Evolutionary conservation across 2,329 filamentous ascomycete species (phyloP).

Genomic region (Drechslerella stenobrocha): DNA sequence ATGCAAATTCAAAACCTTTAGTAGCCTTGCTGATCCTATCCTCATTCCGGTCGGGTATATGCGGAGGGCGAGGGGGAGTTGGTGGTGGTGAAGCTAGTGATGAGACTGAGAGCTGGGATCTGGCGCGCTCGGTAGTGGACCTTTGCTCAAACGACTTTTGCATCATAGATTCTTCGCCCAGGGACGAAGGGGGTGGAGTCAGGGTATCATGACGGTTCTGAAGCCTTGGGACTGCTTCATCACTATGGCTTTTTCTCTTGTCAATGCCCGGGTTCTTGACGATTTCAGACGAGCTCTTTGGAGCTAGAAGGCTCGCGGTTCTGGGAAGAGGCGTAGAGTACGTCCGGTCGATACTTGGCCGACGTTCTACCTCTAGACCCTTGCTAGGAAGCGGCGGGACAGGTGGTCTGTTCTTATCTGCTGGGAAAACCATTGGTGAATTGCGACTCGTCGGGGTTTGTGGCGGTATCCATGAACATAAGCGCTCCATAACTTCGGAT

Average conservation of each 20-base stretch:
- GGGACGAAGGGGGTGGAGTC: conserved; percentile 40
- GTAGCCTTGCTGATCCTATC: conserved; percentile 23
- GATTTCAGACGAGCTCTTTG: conserved; percentile 28
- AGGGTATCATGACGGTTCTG: conserved; percentile 44
- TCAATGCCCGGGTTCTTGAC: conserved; percentile 12
- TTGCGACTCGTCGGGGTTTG: conserved; percentile 42
- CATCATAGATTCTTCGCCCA: conserved; percentile 44
- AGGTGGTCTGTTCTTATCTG: conserved; percentile 57
- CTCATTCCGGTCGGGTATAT: conserved; percentile 37
- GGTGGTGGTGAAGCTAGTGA: conserved; percentile 40
- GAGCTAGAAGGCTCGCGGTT: conserved; percentile 26
- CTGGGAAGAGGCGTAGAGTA: conserved; percentile 35
- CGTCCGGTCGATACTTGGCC: conserved; percentile 41
- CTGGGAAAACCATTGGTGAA: conserved; percentile 42
- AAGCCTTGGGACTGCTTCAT: conserved; percentile 35
- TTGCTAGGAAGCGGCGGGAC: conserved; percentile 55
- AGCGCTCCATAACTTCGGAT: conserved; percentile 78
- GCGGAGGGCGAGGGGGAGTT: conserved; percentile 43
- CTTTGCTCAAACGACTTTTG: conserved; percentile 42
- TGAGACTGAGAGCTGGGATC: conserved; percentile 43
- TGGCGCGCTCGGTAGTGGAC: conserved; percentile 37
- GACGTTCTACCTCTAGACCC: conserved; percentile 28
- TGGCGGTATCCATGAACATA: conserved; percentile 92
- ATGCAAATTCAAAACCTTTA: conserved; percentile 18
- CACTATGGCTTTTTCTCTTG: conserved; percentile 42